Conservation (phyloP, 164 flowering plant species). For the Vitis vinifera region ASM3070453v1 NC_081808.1:10149001-10149500, state of each 20-base stretch:
- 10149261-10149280: slow-evolving; percentile 56
- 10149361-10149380: slow-evolving; percentile 52
- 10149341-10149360: slow-evolving; percentile 33
- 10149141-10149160: slow-evolving; percentile 44
- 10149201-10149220: slow-evolving; percentile 34
- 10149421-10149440: slow-evolving; percentile 31
- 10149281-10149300: slow-evolving; percentile 49
- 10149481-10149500: slow-evolving; percentile 46
- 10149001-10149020: slow-evolving; percentile 30
- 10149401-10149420: slow-evolving; percentile 45
- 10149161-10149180: slow-evolving; percentile 60
- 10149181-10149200: slow-evolving; percentile 55
- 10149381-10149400: slow-evolving; percentile 62
- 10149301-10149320: slow-evolving; percentile 47
- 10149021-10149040: slow-evolving; percentile 33
- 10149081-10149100: slow-evolving; percentile 55
- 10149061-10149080: slow-evolving; percentile 51
- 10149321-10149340: slow-evolving; percentile 44
- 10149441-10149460: slow-evolving; percentile 56
- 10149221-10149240: slow-evolving; percentile 47
- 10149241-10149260: slow-evolving; percentile 55
- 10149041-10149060: slow-evolving; percentile 44
- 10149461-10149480: slow-evolving; percentile 64
- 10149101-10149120: slow-evolving; percentile 53
- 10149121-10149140: slow-evolving; percentile 43